phyloP scores from a whole-genome alignment of 192 early-diverging fungal genomes.

The Entomortierella chlamydospora region DNA sequence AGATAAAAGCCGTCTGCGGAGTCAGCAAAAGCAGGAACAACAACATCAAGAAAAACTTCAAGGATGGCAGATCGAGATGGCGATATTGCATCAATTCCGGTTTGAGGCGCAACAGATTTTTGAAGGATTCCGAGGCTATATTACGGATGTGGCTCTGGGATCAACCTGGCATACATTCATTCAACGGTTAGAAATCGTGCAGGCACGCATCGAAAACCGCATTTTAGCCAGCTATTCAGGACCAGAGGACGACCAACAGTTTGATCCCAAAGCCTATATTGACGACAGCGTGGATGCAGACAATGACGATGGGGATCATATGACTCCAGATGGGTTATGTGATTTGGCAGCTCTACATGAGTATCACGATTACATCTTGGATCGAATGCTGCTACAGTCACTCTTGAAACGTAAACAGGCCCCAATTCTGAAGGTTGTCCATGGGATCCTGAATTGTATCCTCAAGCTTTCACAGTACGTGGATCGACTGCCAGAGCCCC shows the following conservation, averaged over 20 bases:
- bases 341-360: slow-evolving; percentile 53
- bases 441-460: slow-evolving; percentile 48
- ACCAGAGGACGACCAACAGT: background rate
- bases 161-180: slow-evolving; percentile 61
- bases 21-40: background rate
- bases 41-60: background rate
- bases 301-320: background rate
- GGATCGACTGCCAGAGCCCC: background rate
- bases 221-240: slow-evolving; percentile 9
- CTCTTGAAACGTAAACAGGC: slow-evolving; percentile 60
- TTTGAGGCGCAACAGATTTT: slow-evolving; percentile 65
- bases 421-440: slow-evolving; percentile 51
- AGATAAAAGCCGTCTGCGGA: background rate
- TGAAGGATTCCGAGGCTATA: slow-evolving; percentile 56
- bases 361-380: slow-evolving; percentile 61
- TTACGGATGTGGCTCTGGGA: slow-evolving; percentile 55
- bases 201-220: slow-evolving; percentile 24
- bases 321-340: background rate
- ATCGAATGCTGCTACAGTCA: slow-evolving; percentile 59
- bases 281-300: slow-evolving; percentile 14
- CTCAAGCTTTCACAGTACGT: slow-evolving; percentile 31
- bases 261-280: background rate
- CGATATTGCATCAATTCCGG: slow-evolving; percentile 52
- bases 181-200: slow-evolving; percentile 28
- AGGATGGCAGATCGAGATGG: slow-evolving; percentile 14